These are phyloP conservation scores for Pseudogymnoascus sp. DNA, from an alignment of 2,329 filamentous ascomycete genomes.

Conservation along the genomic window DNA sequence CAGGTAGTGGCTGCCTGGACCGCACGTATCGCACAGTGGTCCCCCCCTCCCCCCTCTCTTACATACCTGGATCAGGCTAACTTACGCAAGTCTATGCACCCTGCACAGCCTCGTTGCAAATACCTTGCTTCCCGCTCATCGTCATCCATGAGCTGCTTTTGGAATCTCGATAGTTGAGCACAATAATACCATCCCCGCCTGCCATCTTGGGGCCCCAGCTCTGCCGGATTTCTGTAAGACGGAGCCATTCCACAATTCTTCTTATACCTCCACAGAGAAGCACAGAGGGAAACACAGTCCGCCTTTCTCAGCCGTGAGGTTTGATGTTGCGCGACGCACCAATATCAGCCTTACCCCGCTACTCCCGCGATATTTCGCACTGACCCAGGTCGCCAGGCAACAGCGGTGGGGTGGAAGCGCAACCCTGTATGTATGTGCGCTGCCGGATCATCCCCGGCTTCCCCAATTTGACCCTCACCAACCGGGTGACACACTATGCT, in stretches of 20 bases:
- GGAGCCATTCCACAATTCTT: neutral
- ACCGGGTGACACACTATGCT: neutral
- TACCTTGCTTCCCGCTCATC: neutral
- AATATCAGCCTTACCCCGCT: neutral
- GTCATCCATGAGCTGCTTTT: neutral
- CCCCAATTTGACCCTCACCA: neutral
- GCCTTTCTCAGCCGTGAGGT: neutral
- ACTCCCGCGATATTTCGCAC: neutral
- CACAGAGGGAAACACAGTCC: neutral
- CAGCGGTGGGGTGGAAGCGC: neutral
- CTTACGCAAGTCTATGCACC: neutral
- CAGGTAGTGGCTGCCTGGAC: neutral
- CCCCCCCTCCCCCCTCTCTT: no score
- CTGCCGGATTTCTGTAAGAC: neutral
- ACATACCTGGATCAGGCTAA: neutral
- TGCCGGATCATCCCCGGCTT: neutral
- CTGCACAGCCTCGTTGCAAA: neutral
- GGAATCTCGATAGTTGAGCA: neutral
- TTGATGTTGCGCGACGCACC: neutral
- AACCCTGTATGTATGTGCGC: neutral
- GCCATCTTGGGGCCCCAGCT: neutral
- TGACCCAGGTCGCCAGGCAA: neutral
- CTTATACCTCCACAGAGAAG: neutral
- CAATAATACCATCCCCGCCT: neutral
- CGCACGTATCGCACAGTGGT: neutral